Evolutionary conservation across 2,329 filamentous ascomycete genomes (phyloP), one percentile per base, ranked within the genome.

Genomic region (Zymoseptoria pseudotritici): DNA sequence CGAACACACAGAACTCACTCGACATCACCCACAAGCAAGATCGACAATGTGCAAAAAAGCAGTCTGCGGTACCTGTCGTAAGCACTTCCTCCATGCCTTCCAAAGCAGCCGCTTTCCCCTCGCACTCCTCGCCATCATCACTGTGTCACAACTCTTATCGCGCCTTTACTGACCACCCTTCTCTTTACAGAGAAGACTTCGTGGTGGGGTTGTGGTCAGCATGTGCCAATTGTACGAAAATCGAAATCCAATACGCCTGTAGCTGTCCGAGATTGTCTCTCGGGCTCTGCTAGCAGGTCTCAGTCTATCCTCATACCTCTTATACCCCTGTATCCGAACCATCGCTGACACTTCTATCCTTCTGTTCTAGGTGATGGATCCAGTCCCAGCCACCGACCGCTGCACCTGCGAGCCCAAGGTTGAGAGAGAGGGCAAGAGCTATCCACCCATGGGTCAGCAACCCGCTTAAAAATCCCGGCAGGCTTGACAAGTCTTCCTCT

Each of bases 321-420:
- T 42, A 13, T 17, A 24, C 22, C 22, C 22, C 22, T 24, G 4
- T 24, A 11, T 13, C 31, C 2, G 36, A 42, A 17, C 36, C 11
- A 42, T 17, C 6, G 36, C 36, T 42, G 36, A 42, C 36, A 5
- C 36, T 24, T 24, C 22, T 24, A 24, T 4, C 22, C 22, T 24
- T 24, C 22, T 24, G 22, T 24, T 24, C 6, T 5, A 24, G 22
- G 22, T 90, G 66, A 83, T 90, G 77, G 82, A 86, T 71, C 68
- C 72, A 24, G 72, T 89, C 51, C 79, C 84, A 4, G 75, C 78
- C 42, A 73, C 77, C 5, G 78, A 89, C 50, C 82, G 86, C 75
- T 91, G 88, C 77, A 78, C 76, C 22, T 91, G 87, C 71, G 77
- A 80, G 67, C 86, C 87, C 26, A 82, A 83, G 70, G 77, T 88